A percentile compares a stretch with the other conserved stretches of the same genome.
phyloP scores from a whole-genome alignment of 225 moss, liverwort and hornwort species.

The Lunularia cruciata region DNA sequence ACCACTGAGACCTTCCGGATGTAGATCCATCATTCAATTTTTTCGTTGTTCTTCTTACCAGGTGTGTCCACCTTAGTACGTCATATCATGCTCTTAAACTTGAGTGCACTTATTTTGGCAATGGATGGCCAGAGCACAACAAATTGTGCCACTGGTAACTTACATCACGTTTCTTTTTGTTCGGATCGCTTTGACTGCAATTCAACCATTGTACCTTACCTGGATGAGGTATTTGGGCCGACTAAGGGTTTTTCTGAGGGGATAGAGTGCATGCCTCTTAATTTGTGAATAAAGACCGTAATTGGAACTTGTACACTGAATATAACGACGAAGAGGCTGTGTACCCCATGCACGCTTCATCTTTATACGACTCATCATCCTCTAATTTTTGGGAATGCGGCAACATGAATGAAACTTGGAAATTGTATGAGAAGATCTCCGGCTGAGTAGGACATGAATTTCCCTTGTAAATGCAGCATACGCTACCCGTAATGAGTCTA shows the following conservation, averaged over 20 bases:
- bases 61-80: neutral
- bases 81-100: neutral
- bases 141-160: neutral
- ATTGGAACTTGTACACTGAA: too few relatives aligned
- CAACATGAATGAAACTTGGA: too few relatives aligned
- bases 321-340: too few relatives aligned
- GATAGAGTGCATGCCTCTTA: neutral
- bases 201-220: neutral
- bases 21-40: slow-evolving; percentile 15
- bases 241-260: neutral
- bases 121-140: slow-evolving; percentile 3
- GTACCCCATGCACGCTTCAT: too few relatives aligned
- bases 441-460: too few relatives aligned
- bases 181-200: neutral
- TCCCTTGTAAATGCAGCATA: too few relatives aligned
- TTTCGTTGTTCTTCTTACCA: neutral
- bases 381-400: too few relatives aligned
- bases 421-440: too few relatives aligned
- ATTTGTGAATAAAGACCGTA: neutral
- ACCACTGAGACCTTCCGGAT: neutral
- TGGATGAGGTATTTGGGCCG: neutral
- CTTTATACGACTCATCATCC: too few relatives aligned
- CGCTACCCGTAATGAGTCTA: too few relatives aligned
- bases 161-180: neutral
- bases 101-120: slow-evolving; percentile 2